Base-by-base conservation (phyloP, 768 basidiomycete species). In the Collybia nuda region DNA sequence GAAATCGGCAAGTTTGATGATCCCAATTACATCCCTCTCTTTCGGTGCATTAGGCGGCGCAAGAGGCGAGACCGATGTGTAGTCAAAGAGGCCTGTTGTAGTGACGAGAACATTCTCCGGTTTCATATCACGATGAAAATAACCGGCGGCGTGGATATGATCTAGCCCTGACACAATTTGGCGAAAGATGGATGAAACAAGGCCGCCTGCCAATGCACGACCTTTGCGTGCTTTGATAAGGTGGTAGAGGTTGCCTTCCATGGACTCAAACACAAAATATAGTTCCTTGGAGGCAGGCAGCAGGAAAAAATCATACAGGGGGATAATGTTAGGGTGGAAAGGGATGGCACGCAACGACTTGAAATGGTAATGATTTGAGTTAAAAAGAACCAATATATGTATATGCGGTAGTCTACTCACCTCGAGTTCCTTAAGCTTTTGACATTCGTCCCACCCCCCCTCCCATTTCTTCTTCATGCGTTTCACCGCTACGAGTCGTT, bases 121-220 rank as follows among this genome's bases (percentile, higher is more conserved):
- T 70, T 99, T 99, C 93, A 99, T 97, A 68, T 99, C 97, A 43
- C 97, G 90, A 70, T 99, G 97, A 70, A 99, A 99, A 71, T 96
- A 99, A 29, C 96, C 97, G 24, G 86, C 77, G 12, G 76, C 67
- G 69, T 99, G 97, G 57, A 98, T 93, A 68, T 99, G 97, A 62
- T 93, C 77, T 29, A 99, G 81, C 35, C 97, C 97, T 14, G 82
- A 75, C 40, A 92, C 84, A 61, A 95, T 90, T 70, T 99, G 97
- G 50, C 81, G 85, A 67, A 97, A 98, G 59, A 98, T 93, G 61
- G 90, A 92, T 19, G 93, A 90, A 54, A 96, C 88, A 58, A 99
- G 87, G 56, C 97, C 97, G 40, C 93, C 92, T n/a, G 97, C 96
- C 53, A 99, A 84, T 5, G 93, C 85, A 54, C 95, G 86, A 52